A percentile compares a stretch with the other conserved stretches of the same genome.
Conservation (phyloP, 2,329 filamentous ascomycete genomes). For the Aspergillus persii region DNA sequence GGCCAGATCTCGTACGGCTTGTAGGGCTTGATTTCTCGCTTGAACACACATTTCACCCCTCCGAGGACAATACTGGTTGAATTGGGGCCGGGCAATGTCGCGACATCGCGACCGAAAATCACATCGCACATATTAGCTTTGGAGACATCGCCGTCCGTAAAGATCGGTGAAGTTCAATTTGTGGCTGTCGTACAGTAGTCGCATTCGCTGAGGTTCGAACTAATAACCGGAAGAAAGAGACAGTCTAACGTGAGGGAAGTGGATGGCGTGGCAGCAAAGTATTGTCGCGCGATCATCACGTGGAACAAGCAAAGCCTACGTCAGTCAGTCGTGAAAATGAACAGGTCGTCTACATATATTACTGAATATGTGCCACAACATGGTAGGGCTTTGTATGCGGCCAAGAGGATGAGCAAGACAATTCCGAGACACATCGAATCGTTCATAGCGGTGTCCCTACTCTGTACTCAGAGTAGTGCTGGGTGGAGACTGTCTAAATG, state of each 20-base stretch:
- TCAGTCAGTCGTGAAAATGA: not conserved
- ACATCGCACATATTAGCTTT: not conserved
- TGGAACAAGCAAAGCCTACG: not conserved
- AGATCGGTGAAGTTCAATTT: not conserved
- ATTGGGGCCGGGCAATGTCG: too few relatives aligned
- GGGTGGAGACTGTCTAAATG: too few relatives aligned
- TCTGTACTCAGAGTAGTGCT: too few relatives aligned
- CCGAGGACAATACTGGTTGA: too few relatives aligned
- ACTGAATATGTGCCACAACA: not conserved
- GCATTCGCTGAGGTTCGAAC: not conserved
- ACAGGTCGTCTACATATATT: not conserved
- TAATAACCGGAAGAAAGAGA: not conserved
- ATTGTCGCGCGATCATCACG: not conserved
- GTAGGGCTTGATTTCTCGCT: too few relatives aligned
- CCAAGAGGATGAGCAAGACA: not conserved
- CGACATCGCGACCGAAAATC: too few relatives aligned
- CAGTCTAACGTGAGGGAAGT: not conserved
- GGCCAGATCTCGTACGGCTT: too few relatives aligned
- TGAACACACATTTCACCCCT: too few relatives aligned
- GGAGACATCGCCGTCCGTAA: not conserved
- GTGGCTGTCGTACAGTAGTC: not conserved
- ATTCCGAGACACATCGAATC: not conserved
- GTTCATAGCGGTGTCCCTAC: too few relatives aligned
- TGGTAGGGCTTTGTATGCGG: not conserved
- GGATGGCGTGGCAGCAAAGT: not conserved